Conservation (phyloP, 768 basidiomycete genomes). For the Podaxis sp. region DNA sequence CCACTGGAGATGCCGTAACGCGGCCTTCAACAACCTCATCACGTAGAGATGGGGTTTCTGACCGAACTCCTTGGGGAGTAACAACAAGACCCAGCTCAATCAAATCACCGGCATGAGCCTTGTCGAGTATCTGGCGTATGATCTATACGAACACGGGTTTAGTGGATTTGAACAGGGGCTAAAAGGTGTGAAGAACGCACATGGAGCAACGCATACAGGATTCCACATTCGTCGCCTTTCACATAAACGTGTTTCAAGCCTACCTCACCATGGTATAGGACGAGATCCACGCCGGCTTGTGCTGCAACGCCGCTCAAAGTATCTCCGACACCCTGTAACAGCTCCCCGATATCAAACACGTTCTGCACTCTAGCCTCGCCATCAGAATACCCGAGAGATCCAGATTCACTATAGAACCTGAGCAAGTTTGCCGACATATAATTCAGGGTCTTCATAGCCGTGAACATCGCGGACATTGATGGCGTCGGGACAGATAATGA, state of each 20-base stretch:
- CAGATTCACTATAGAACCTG: constrained; percentile 36
- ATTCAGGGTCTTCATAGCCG: constrained; percentile 90
- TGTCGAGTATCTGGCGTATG: constrained; percentile 74
- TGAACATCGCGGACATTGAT: constrained; percentile 84
- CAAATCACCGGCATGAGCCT: constrained; percentile 69
- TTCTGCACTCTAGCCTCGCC: constrained; percentile 25
- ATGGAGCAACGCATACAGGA: constrained; percentile 78
- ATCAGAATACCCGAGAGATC: constrained; percentile 9
- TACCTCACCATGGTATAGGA: constrained; percentile 86
- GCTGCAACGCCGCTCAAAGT: constrained; percentile 80
- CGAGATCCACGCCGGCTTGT: constrained; percentile 82
- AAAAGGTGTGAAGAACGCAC: constrained; percentile 46
- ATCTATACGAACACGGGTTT: constrained; percentile 43
- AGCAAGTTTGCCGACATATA: constrained; percentile 87
- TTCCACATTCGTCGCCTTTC: constrained; percentile 77
- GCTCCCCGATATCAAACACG: constrained; percentile 90
- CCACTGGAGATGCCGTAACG: constrained; percentile 20
- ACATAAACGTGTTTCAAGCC: constrained; percentile 86
- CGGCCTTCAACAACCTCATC: constrained; percentile 19
- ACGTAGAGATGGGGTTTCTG: constrained; percentile 9
- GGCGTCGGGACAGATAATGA: constrained; percentile 83
- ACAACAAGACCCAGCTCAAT: constrained; percentile 81
- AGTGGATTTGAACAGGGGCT: constrained; percentile 2
- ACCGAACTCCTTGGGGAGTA: constrained; percentile 14
- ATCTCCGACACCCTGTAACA: constrained; percentile 87